Conservation (phyloP, 2,329 filamentous ascomycete genomes). For the Pleurostoma richardsiae region DNA sequence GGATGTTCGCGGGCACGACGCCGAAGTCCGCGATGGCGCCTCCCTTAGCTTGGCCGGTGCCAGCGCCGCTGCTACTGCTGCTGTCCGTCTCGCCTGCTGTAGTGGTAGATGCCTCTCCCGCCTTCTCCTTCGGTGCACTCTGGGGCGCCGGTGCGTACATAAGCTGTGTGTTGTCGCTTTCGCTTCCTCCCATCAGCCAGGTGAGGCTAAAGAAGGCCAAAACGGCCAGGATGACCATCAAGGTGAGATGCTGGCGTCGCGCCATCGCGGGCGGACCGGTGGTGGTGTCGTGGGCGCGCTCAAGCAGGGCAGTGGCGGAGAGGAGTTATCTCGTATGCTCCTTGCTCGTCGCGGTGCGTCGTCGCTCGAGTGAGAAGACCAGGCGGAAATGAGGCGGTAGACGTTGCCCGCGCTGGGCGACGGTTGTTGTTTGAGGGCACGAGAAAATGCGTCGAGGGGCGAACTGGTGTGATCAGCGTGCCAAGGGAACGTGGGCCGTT, state of each 20-base stretch:
- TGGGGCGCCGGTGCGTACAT: background rate
- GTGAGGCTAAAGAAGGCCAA: conserved; percentile 52
- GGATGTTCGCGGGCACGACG: conserved; percentile 38
- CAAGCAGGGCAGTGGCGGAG: no score
- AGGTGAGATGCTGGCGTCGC: conserved; percentile 46
- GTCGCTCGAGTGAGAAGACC: no score
- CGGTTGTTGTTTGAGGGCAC: no score
- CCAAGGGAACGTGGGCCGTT: no score
- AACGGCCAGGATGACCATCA: conserved; percentile 49
- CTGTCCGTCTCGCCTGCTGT: conserved; percentile 6
- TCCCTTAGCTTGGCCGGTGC: conserved; percentile 8
- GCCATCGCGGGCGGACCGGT: conserved; percentile 32
- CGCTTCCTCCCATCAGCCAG: conserved; percentile 46
- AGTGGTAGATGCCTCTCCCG: background rate
- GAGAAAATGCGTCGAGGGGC: no score
- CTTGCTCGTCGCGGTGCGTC: no score
- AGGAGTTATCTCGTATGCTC: no score
- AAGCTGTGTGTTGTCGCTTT: background rate
- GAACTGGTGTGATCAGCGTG: no score
- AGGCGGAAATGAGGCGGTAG: no score
- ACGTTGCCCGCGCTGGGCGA: no score
- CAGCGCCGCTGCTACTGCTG: conserved; percentile 6
- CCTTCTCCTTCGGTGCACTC: background rate
- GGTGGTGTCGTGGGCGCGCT: no score
- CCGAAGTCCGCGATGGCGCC: conserved; percentile 21